phyloP scores from a whole-genome alignment of 768 basidiomycete genomes.

The Leccinum obscurum region DNA sequence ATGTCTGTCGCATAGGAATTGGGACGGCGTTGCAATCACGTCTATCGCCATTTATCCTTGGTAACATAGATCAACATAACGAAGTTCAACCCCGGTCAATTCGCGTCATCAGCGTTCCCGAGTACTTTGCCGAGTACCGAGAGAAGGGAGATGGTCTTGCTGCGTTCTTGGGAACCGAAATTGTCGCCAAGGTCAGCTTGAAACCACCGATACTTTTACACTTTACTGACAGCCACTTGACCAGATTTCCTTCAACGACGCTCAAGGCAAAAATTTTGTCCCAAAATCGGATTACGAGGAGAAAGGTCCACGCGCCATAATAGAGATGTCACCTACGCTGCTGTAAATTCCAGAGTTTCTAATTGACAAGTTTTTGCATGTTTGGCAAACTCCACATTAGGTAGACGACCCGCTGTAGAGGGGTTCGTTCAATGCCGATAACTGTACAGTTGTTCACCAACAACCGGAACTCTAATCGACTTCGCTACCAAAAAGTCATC shows the following conservation, averaged over 20 bases:
- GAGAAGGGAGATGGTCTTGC: slow-evolving; percentile 82
- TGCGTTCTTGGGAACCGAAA: slow-evolving; percentile 78
- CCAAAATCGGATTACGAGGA: slow-evolving; percentile 76
- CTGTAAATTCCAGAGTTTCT: slow-evolving; percentile 40
- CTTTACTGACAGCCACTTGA: slow-evolving; percentile 1
- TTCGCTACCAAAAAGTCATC: slow-evolving; percentile 9
- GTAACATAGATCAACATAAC: slow-evolving; percentile 60
- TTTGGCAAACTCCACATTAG: not conserved
- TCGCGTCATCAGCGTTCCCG: slow-evolving; percentile 68
- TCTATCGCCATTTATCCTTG: slow-evolving; percentile 60
- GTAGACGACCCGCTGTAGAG: not conserved
- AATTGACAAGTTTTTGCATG: not conserved
- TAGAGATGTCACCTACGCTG: slow-evolving; percentile 76
- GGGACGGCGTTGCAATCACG: slow-evolving; percentile 70
- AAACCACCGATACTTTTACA: slow-evolving; percentile 6
- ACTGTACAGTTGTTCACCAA: slow-evolving; percentile 33
- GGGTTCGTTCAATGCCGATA: slow-evolving; percentile 4
- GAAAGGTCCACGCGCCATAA: slow-evolving; percentile 71
- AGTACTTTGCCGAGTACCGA: slow-evolving; percentile 89
- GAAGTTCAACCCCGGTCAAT: slow-evolving; percentile 72
- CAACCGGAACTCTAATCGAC: slow-evolving; percentile 16
- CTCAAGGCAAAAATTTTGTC: slow-evolving; percentile 65
- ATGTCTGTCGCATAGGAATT: slow-evolving; percentile 45
- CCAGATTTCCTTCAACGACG: slow-evolving; percentile 76
- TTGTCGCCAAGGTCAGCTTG: slow-evolving; percentile 72